Percentiles rank a stretch among this genome's conserved stretches.
Conservation (phyloP, 805 yeast genomes). For the Yarrowia sp. region DNA sequence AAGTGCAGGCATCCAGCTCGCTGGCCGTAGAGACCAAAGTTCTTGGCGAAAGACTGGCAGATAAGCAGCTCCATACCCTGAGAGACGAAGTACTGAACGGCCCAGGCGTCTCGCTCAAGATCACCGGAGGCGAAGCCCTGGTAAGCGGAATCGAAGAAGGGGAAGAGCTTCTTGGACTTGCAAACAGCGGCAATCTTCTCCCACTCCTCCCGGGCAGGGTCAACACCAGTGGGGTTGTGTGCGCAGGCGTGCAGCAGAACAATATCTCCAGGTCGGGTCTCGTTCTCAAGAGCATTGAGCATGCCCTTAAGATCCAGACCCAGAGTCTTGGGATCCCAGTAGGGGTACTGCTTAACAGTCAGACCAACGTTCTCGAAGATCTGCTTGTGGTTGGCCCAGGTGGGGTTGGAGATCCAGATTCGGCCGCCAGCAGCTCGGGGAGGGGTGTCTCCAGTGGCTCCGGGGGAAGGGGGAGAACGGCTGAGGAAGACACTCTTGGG, state of each 20-base stretch:
- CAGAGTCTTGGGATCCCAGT: slow-evolving; percentile 62
- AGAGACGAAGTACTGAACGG: slow-evolving; percentile 46
- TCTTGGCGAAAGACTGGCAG: slow-evolving; percentile 92
- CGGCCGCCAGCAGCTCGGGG: slow-evolving; percentile 23
- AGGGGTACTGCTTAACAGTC: slow-evolving; percentile 55
- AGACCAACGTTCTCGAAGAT: slow-evolving; percentile 77
- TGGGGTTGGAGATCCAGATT: slow-evolving; percentile 76
- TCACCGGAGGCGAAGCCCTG: slow-evolving; percentile 93
- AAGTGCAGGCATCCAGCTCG: slow-evolving; percentile 80
- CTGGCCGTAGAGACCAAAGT: slow-evolving; percentile 94
- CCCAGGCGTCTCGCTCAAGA: slow-evolving; percentile 65
- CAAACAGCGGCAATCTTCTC: slow-evolving; percentile 63
- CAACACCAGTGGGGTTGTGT: slow-evolving; percentile 96
- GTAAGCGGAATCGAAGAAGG: slow-evolving; percentile 89
- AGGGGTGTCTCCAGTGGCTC: slow-evolving; percentile 33
- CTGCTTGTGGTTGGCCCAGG: slow-evolving; percentile 92
- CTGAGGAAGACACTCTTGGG: slow-evolving; percentile 22
- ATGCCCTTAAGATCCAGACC: slow-evolving; percentile 63
- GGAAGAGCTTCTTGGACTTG: slow-evolving; percentile 58
- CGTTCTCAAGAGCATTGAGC: slow-evolving; percentile 53
- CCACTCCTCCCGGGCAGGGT: slow-evolving; percentile 82
- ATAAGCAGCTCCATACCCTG: slow-evolving; percentile 46
- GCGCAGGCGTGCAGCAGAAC: slow-evolving; percentile 90
- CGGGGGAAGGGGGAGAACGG: slow-evolving; percentile 17
- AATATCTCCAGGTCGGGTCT: slow-evolving; percentile 57